A percentile compares a stretch with the other conserved stretches of the same genome.
These are phyloP conservation scores for Fusarium zealandicum DNA, from an alignment of 2,329 filamentous ascomycete genomes.

Conservation along the genomic window DNA sequence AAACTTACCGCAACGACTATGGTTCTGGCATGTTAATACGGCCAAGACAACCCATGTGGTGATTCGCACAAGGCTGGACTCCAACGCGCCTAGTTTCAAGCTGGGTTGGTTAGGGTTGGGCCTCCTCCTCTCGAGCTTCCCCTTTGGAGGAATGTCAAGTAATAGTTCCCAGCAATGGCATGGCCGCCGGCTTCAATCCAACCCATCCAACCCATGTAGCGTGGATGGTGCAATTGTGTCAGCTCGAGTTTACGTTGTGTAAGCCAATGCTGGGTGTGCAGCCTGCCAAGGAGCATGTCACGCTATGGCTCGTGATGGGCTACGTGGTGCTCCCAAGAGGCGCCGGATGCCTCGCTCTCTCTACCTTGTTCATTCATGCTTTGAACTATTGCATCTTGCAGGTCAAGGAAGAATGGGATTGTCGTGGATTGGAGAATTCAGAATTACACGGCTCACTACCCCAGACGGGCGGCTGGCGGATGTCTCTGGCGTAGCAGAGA, in stretches of 20 bases:
- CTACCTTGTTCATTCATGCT: constrained; percentile 14
- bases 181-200: constrained; percentile 3
- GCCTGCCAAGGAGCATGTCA: constrained; percentile 24
- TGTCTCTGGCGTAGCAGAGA: constrained; percentile 11
- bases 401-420: not conserved
- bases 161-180: constrained; percentile 22
- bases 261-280: constrained; percentile 35
- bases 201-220: constrained; percentile 12
- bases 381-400: constrained; percentile 19
- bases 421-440: constrained; percentile 12
- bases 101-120: constrained; percentile 4
- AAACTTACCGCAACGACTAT: constrained; percentile 1
- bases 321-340: constrained; percentile 9
- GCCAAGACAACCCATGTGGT: constrained; percentile 9
- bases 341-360: constrained; percentile 16
- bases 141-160: constrained; percentile 28
- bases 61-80: constrained; percentile 18
- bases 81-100: constrained; percentile 22
- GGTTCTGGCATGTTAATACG: constrained; percentile 12
- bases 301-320: constrained; percentile 21
- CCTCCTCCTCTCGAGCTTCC: constrained; percentile 1
- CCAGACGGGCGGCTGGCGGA: constrained; percentile 30
- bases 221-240: constrained; percentile 27
- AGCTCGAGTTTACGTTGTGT: constrained; percentile 34
- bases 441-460: constrained; percentile 31